A percentile compares a stretch with the other conserved stretches of the same genome.
phyloP scores from a whole-genome alignment of 148 eudicot genomes.

The Amaranthus hypochondriacus region DNA sequence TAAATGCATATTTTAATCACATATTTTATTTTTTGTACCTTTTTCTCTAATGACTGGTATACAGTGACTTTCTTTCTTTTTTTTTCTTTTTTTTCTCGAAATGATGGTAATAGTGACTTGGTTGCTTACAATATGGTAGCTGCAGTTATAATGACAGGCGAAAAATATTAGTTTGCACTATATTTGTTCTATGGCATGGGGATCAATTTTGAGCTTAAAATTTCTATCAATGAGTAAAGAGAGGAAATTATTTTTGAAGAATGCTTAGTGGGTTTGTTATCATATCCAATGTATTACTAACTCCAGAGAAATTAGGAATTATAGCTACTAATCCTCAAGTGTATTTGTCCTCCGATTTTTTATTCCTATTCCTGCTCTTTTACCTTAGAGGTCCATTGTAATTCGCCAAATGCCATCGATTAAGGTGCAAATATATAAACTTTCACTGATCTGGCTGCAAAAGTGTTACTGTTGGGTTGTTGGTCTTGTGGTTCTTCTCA shows the following conservation, averaged over 20 bases:
- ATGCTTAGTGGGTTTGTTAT: not conserved
- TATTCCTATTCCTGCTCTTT: not conserved
- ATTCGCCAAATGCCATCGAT: not conserved
- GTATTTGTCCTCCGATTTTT: not conserved
- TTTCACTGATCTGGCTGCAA: not conserved
- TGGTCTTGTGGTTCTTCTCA: not conserved
- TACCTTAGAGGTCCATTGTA: not conserved
- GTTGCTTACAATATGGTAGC: not conserved
- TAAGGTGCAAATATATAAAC: not conserved
- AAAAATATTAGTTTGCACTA: not conserved
- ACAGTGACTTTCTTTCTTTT: not conserved
- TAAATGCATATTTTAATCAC: too few species aligned
- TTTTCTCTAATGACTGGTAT: not conserved
- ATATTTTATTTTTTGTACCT: not conserved
- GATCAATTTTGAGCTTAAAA: not conserved
- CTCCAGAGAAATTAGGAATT: not conserved
- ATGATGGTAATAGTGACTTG: not conserved
- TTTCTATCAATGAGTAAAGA: too few species aligned
- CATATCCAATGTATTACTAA: not conserved
- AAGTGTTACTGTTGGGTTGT: not conserved
- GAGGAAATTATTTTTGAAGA: not conserved
- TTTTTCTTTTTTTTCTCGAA: not conserved
- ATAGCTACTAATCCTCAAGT: not conserved
- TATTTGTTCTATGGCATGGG: not conserved
- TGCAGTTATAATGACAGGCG: not conserved